Evolutionary conservation across 2,329 filamentous ascomycete species (phyloP), one percentile per base, ranked within the genome.

Genomic region (Myriosclerotinia duriaeana): DNA sequence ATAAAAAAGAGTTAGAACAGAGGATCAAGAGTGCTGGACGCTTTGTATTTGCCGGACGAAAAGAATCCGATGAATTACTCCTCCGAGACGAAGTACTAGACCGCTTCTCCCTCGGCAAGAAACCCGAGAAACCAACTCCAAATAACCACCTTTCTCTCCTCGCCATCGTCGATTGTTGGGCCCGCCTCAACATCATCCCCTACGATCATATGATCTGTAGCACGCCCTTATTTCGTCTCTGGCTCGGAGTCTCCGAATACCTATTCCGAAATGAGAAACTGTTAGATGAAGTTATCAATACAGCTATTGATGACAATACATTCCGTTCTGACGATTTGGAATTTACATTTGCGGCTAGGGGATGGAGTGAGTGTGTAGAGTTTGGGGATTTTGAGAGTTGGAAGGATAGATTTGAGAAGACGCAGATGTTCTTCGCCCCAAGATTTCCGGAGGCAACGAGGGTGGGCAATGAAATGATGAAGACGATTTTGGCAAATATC

Each of bases 161-260:
- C 54, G 95, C 93, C 56, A 99, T 99, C 87, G 96, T 98, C 53
- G 95, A 99, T 80, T 98, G 94, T 80, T 99, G 95, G 95, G 95
- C 91, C 76, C 91, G 92, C 72, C 84, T 98, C 55, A 90, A 88
- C 44, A 99, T 97, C 74, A 90, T 96, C 58, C 95, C 95, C 0
- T 99, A 99, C 78, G 94, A 99, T 79, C 96, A 99, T 81, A 99
- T 99, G 93, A 96, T 99, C 72, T 99, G 95, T 81, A 97, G 93
- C 64, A 99, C 95, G 50, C 95, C 95, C 80, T 86, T 98, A 56
- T 99, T 99, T 82, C 90, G 95, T 61, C 87, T 99, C 71, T 97
- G 95, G 87, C 85, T 99, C 44, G 95, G 95, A 66, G 96, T 97
- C n/a, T 94, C 93, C 0, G 95, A 99, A 79, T 94, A 96, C 77